These are phyloP conservation scores for Liriodendron chinense DNA, from an alignment of 164 flowering plant genomes.

Conservation along the genomic window DNA sequence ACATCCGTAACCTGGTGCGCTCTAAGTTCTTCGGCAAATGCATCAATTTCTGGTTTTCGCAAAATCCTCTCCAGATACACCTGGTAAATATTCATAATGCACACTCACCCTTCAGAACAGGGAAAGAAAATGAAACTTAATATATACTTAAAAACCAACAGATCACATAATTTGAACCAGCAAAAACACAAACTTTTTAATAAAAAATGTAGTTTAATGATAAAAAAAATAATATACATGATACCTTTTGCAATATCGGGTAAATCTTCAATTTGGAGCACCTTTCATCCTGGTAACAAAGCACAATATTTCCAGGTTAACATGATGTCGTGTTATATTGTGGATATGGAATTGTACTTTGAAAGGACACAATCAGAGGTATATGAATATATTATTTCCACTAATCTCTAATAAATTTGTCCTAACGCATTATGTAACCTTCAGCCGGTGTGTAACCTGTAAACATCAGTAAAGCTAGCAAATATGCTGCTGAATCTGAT, in stretches of 20 bases:
- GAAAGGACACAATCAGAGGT: not conserved
- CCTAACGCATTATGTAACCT: not conserved
- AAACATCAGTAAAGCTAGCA: not conserved
- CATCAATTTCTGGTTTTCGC: conserved; percentile 98
- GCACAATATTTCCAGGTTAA: not conserved
- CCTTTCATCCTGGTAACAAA: conserved; percentile 78
- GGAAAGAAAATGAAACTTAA: not conserved
- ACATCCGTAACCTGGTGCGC: conserved; percentile 73
- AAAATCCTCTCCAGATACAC: conserved; percentile 96
- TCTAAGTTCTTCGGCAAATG: conserved; percentile 93
- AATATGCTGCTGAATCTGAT: not conserved
- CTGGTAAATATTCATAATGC: conserved; percentile 31
- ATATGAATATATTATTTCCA: not conserved
- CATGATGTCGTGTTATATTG: conserved; percentile 15
- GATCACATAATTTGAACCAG: not conserved
- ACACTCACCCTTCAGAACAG: not conserved
- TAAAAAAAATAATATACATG: not conserved
- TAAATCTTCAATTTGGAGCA: conserved; percentile 94
- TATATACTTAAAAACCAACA: not conserved
- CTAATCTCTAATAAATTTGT: not conserved
- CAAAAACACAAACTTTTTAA: not conserved
- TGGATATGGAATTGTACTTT: not conserved
- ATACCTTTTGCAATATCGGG: conserved; percentile 94
- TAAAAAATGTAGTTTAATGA: not conserved
- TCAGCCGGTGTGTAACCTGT: not conserved